Conservation (phyloP, 108 stramenopile genomes). For the Aurantiochytrium sp. region DNA sequence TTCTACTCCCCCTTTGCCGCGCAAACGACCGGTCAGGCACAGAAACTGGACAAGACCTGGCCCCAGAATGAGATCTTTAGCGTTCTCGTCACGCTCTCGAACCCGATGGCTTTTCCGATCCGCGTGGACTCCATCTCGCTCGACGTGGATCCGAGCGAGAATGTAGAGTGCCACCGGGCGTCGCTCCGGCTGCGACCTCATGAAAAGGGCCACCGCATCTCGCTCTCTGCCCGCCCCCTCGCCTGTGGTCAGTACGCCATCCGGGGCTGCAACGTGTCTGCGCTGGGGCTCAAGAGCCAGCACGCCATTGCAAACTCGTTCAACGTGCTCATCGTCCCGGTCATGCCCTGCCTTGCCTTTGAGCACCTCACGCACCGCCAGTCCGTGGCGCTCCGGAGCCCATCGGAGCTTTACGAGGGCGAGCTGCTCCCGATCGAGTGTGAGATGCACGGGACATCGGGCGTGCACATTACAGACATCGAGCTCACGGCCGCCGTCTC, state of each 20-base stretch:
- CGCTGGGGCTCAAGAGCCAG: background rate
- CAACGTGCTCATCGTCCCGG: background rate
- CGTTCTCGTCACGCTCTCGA: background rate
- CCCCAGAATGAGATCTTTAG: background rate
- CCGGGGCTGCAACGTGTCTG: slow-evolving; percentile 3
- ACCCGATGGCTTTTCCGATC: background rate
- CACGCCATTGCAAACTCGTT: background rate
- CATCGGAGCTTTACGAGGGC: background rate
- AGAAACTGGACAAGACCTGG: background rate
- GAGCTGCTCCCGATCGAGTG: background rate
- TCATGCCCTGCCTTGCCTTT: background rate
- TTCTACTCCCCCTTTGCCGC: background rate
- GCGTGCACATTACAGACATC: background rate
- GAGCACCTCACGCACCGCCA: background rate
- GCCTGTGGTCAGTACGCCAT: background rate
- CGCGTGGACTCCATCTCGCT: background rate
- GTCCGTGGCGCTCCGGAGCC: background rate
- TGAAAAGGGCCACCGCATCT: background rate
- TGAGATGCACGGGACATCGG: background rate
- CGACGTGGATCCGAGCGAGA: background rate
- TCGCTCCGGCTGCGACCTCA: background rate
- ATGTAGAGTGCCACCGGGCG: slow-evolving; percentile 16
- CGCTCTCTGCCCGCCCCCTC: background rate
- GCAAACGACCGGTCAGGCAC: background rate
- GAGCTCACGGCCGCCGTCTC: background rate